Evolutionary conservation across 2,329 filamentous ascomycete genomes (phyloP), one percentile per base, ranked within the genome.

Genomic region (Neopestalotiopsis sp.): DNA sequence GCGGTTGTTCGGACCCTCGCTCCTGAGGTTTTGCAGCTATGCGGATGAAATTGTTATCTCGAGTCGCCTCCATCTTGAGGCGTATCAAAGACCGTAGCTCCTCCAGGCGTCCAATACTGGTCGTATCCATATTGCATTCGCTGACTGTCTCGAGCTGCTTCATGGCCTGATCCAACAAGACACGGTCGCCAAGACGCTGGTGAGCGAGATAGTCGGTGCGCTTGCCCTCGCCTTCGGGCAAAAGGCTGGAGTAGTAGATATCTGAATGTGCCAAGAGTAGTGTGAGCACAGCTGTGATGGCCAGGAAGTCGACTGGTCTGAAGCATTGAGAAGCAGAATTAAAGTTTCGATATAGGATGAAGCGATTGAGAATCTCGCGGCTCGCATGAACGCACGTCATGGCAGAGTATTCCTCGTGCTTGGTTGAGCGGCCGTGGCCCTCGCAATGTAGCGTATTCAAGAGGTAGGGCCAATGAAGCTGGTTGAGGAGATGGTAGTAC

Each of bases 381-480:
- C 79, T 81, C 32, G 81, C 80, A 34, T 75, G 80, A 1, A 82
- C 71, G 32, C 79, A 77, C 0, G 79, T 80, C n/a, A 80, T 76
- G 59, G 74, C 79, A 71, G 77, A 81, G 71, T 80, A 79, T 5
- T 78, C 76, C 42, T 78, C 77, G 20, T 70, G 72, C 6, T 66
- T 67, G 34, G 76, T 75, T 13, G 28, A 30, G 14, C 57, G 28
- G 10, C n/a, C 32, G n/a, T 38, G 14, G 4, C 32, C n/a, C 10
- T 14, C 17, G n/a, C 61, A 32, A 32, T 68, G 59, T 3, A 74
- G 72, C 5, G 76, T 68, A 2, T 74, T 73, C 3, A 84, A 74
- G 66, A 85, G 77, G 67, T 81, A 83, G 0, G 83, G 83, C 4
- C 85, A 71, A 69, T 85, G 83, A 1, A 84, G 76, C 63, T 80